phyloP scores from a whole-genome alignment of 441 rosid genomes.

The Populus hybrid region DNA sequence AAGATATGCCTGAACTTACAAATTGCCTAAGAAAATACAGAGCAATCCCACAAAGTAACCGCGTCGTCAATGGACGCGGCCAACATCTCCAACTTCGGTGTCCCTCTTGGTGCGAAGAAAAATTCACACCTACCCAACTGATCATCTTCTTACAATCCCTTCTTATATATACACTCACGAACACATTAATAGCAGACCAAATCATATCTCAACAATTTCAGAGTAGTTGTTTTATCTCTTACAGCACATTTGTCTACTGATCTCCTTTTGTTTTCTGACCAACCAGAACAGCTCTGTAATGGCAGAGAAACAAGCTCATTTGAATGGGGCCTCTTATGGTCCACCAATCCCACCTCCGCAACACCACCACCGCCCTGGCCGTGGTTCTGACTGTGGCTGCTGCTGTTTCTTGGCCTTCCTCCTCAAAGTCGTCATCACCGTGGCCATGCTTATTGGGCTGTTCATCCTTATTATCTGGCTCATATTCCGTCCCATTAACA shows the following conservation, averaged over 20 bases:
- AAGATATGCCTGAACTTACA: neutral
- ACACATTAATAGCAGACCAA: constrained; percentile 9
- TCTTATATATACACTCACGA: neutral
- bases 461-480: constrained; percentile 60
- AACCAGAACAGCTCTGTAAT: neutral
- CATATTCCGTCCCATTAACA: constrained; percentile 60
- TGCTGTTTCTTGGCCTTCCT: constrained; percentile 26
- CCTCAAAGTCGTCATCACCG: constrained; percentile 35
- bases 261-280: neutral
- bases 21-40: neutral
- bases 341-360: constrained; percentile 27
- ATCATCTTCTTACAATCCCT: neutral
- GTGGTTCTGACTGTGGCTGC: constrained; percentile 47
- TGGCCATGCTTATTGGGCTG: constrained; percentile 40
- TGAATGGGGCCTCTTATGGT: constrained; percentile 32
- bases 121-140: neutral
- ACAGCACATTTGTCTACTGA: neutral
- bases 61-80: constrained; percentile 15
- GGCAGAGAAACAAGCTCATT: constrained; percentile 23
- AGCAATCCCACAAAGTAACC: neutral
- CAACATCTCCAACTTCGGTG: neutral
- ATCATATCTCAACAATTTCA: neutral
- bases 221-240: neutral
- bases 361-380: constrained; percentile 51
- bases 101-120: neutral